phyloP scores from a whole-genome alignment of 306 rosid genomes.

The Acacia crassicarpa region DNA sequence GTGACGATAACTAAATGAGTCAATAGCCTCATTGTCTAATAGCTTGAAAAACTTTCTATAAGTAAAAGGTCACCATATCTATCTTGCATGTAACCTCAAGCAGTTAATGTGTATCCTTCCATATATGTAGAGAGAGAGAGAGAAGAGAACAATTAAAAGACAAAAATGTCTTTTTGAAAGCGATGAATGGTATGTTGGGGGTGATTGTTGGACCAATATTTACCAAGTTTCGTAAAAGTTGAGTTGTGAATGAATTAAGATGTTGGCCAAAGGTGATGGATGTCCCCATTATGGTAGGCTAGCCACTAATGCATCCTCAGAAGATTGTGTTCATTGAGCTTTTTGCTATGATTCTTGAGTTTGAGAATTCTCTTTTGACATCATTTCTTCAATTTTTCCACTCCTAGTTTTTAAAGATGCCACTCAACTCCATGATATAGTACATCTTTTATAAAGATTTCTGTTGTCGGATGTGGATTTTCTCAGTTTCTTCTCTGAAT shows the following conservation, averaged over 20 bases:
- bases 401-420: neutral
- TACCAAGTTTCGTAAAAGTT: neutral
- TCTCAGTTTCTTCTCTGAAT: too few species aligned
- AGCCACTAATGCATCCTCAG: neutral
- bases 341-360: neutral
- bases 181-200: neutral
- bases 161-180: neutral
- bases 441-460: too few species aligned
- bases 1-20: too few species aligned
- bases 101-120: too few species aligned
- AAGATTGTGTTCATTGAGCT: neutral
- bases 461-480: too few species aligned
- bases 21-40: too few species aligned
- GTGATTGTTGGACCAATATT: neutral
- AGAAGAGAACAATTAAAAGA: neutral
- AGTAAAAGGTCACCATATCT: too few species aligned
- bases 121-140: too few species aligned
- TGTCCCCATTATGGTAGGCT: neutral
- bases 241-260: neutral
- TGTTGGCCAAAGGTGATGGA: neutral
- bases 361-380: neutral
- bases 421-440: too few species aligned
- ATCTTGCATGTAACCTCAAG: too few species aligned
- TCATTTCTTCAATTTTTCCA: neutral
- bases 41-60: too few species aligned